Percentiles rank a stretch among this genome's conserved stretches.
Conservation (phyloP, 1,284 basidiomycete genomes). For the Garcileccinum viscosum region DNA sequence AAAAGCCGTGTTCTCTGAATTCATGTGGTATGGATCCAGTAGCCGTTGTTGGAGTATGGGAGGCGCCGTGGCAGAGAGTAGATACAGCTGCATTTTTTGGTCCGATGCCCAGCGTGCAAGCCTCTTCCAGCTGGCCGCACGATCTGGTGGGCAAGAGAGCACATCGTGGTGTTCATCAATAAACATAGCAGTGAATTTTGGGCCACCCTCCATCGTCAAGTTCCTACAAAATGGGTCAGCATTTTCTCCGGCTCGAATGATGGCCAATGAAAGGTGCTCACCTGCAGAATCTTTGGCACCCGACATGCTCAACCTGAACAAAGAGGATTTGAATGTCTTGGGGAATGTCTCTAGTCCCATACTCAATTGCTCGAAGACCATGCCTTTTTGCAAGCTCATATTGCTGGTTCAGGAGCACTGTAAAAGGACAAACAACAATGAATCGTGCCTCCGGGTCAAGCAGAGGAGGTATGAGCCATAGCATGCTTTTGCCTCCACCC, state of each 20-base stretch:
- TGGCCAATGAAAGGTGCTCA: neutral
- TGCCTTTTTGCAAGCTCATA: neutral
- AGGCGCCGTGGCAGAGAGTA: slow-evolving; percentile 9
- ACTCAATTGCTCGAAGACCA: neutral
- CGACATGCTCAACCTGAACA: slow-evolving; percentile 18
- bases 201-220: neutral
- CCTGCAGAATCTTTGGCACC: neutral
- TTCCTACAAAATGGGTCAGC: neutral
- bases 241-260: neutral
- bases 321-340: slow-evolving; percentile 7
- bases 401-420: slow-evolving; percentile 10
- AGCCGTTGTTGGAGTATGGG: neutral
- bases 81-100: slow-evolving; percentile 1
- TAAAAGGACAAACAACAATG: slow-evolving; percentile 15
- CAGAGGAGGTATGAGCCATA: slow-evolving; percentile 8
- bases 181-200: slow-evolving; percentile 3
- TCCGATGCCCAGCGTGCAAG: slow-evolving; percentile 7
- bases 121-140: slow-evolving; percentile 2
- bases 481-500: slow-evolving; percentile 15
- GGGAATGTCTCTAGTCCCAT: neutral
- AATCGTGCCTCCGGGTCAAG: neutral
- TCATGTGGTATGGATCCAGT: neutral
- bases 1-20: slow-evolving; percentile 1
- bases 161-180: slow-evolving; percentile 12
- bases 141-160: slow-evolving; percentile 5